Percentiles rank a stretch among this genome's conserved stretches.
Conservation (phyloP, 2,329 filamentous ascomycete species). For the Hansfordia pulvinata region DNA sequence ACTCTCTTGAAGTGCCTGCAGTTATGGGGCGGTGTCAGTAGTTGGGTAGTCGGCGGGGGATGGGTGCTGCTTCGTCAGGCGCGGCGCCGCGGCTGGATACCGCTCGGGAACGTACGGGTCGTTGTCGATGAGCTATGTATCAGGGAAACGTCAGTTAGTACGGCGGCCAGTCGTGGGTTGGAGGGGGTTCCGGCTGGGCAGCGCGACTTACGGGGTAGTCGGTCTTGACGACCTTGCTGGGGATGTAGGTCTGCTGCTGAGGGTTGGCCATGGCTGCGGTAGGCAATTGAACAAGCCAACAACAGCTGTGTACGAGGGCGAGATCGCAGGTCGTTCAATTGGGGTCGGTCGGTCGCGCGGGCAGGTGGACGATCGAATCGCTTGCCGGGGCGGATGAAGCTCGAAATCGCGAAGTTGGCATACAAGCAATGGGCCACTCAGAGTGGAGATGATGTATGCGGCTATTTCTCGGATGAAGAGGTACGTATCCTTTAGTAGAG, state of each 20-base stretch:
- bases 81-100: not conserved
- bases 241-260: constrained; percentile 38
- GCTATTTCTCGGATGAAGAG: constrained; percentile 9
- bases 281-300: constrained; percentile 14
- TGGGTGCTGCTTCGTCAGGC: too few species aligned
- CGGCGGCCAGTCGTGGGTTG: not conserved
- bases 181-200: not conserved
- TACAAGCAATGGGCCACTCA: too few species aligned
- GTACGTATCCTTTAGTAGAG: constrained; percentile 3
- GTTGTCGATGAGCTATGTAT: constrained; percentile 87
- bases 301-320: constrained; percentile 8
- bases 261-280: constrained; percentile 8
- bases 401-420: constrained; percentile 11
- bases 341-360: constrained; percentile 8
- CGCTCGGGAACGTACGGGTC: constrained; percentile 66
- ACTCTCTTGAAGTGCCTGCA: constrained; percentile 82
- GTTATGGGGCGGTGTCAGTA: constrained; percentile 6
- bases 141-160: constrained; percentile 18
- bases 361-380: too few species aligned
- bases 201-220: constrained; percentile 67
- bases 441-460: constrained; percentile 20
- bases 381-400: too few species aligned
- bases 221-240: constrained; percentile 66
- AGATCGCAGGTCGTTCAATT: constrained; percentile 5
- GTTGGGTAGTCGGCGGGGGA: too few species aligned